Evolutionary conservation across 2,329 filamentous ascomycete genomes (phyloP).

Genomic region (Rhynchosporium agropyri): DNA sequence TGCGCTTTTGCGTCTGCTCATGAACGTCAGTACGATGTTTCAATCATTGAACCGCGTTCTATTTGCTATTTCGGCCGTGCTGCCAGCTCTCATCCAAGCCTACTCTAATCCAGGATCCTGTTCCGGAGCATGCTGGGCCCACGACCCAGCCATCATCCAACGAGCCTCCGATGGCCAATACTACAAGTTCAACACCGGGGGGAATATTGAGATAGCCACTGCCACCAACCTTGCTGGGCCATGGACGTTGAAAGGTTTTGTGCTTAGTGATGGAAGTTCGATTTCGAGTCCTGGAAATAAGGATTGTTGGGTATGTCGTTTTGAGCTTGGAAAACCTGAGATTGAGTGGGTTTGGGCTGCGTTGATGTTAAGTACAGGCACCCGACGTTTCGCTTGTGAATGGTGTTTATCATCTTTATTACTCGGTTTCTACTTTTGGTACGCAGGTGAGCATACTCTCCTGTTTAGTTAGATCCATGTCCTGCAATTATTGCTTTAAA

Average conservation of each 20-base stretch:
- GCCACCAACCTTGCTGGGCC: conserved; percentile 45
- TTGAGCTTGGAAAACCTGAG: not conserved
- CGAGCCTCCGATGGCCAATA: conserved; percentile 47
- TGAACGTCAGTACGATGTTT: conserved; percentile 19
- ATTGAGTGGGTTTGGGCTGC: not conserved
- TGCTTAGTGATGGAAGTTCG: conserved; percentile 43
- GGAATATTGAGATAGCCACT: conserved; percentile 46
- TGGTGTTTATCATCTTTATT: conserved; percentile 63
- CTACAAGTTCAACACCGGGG: conserved; percentile 48
- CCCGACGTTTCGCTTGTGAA: conserved; percentile 64
- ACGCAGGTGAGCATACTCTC: conserved; percentile 43
- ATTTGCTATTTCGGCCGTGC: conserved; percentile 12
- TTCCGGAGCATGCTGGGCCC: conserved; percentile 46
- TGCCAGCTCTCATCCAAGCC: conserved; percentile 24
- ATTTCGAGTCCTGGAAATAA: conserved; percentile 44
- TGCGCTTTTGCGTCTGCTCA: not conserved
- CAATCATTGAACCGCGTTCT: conserved; percentile 16
- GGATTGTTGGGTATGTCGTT: conserved; percentile 46
- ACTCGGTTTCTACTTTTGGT: conserved; percentile 58
- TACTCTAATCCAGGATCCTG: conserved; percentile 46
- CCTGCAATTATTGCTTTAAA: not conserved
- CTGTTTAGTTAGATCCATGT: not conserved
- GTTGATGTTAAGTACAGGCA: conserved; percentile 49
- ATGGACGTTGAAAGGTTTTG: conserved; percentile 47
- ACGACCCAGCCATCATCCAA: conserved; percentile 48